Percentiles rank a stretch among this genome's conserved stretches.
These are phyloP conservation scores for Pseudogymnoascus sp. DNA, from an alignment of 2,329 filamentous ascomycete species.

Conservation along the genomic window DNA sequence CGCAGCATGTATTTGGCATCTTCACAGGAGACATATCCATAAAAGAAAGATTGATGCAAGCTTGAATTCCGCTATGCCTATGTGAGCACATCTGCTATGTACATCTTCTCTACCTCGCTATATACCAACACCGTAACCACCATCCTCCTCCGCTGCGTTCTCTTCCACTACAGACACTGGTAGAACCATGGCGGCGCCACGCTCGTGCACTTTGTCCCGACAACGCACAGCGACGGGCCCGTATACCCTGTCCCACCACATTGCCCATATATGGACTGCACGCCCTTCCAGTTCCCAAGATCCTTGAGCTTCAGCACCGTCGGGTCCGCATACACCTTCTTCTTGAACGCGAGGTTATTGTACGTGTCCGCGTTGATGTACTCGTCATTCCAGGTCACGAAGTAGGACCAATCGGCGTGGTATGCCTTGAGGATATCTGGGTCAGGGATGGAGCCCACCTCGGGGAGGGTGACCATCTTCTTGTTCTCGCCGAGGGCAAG, in stretches of 20 bases:
- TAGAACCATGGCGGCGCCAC: not conserved
- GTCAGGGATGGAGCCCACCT: slow-evolving; percentile 40
- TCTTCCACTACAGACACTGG: not conserved
- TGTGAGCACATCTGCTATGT: not conserved
- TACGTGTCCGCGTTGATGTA: slow-evolving; percentile 36
- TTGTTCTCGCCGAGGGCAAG: slow-evolving; percentile 35
- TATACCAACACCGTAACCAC: not conserved
- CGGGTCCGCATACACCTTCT: slow-evolving; percentile 26
- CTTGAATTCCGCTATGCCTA: not conserved
- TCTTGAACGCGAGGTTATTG: slow-evolving; percentile 35
- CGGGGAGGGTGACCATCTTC: slow-evolving; percentile 40
- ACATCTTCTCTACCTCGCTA: not conserved
- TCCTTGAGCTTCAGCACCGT: slow-evolving; percentile 24
- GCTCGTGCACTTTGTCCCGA: not conserved
- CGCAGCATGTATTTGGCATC: too few relatives aligned
- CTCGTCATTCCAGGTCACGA: slow-evolving; percentile 37
- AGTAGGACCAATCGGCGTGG: slow-evolving; percentile 41
- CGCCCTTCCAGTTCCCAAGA: slow-evolving; percentile 23
- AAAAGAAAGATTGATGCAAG: too few relatives aligned
- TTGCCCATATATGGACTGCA: not conserved
- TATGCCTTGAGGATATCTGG: slow-evolving; percentile 29
- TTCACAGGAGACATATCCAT: too few relatives aligned
- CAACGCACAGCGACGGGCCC: not conserved
- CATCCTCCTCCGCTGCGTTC: not conserved
- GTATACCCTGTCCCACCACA: not conserved